phyloP scores from a whole-genome alignment of 108 stramenopile genomes.

The Pseudonitzschia pungens region DNA sequence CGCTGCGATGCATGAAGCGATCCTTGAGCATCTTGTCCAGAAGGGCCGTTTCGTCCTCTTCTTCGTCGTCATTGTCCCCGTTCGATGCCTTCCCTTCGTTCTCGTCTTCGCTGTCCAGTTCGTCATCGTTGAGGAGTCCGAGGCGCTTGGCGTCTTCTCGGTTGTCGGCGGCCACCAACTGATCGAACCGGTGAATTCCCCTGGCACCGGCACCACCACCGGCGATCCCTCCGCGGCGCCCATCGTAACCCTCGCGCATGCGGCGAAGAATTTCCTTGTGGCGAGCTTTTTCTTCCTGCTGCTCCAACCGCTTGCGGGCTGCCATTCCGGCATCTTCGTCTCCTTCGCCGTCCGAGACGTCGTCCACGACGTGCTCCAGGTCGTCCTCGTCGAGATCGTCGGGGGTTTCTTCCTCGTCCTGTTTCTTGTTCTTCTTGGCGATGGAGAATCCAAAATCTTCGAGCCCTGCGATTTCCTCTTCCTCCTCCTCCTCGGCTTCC shows the following conservation, averaged over 20 bases:
- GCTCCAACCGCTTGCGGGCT: constrained; percentile 58
- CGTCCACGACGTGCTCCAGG: constrained; percentile 85
- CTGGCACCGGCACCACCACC: constrained; percentile 72
- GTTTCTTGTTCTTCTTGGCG: constrained; percentile 66
- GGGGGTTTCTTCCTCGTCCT: constrained; percentile 72
- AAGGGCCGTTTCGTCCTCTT: constrained; percentile 76
- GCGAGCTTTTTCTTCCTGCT: constrained; percentile 77
- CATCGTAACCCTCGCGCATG: constrained; percentile 90
- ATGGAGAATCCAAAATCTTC: constrained; percentile 89
- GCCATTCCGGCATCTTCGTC: constrained; percentile 81
- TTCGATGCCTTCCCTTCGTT: constrained; percentile 35
- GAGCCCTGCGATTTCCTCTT: constrained; percentile 84
- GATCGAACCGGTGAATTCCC: constrained; percentile 77
- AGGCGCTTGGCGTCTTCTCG: constrained; percentile 81
- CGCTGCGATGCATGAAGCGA: constrained; percentile 67
- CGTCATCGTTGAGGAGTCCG: constrained; percentile 85
- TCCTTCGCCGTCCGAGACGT: constrained; percentile 85
- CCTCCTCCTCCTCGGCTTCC: constrained; percentile 91
- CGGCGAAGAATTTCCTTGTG: constrained; percentile 88
- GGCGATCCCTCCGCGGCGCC: constrained; percentile 80
- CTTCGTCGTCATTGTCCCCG: constrained; percentile 55
- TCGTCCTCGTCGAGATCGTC: constrained; percentile 71
- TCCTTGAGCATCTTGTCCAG: constrained; percentile 85
- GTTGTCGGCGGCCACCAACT: constrained; percentile 87
- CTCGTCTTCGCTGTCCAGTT: constrained; percentile 77